Evolutionary conservation across 768 basidiomycete species (phyloP), one percentile per base, ranked within the genome.

Genomic region (Amanita molliuscula): DNA sequence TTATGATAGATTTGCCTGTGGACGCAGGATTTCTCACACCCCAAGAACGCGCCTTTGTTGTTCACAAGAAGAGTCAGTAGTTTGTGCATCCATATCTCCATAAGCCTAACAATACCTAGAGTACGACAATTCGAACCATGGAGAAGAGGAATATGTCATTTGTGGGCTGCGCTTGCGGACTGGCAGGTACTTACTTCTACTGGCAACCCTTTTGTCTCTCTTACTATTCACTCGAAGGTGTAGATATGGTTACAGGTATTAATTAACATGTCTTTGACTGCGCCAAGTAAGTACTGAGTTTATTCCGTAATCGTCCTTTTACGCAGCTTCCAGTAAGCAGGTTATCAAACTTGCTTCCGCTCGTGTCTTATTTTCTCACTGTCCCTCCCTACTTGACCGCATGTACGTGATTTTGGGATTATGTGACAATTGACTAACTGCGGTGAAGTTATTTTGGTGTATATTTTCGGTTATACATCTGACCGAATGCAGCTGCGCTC

Each of bases 331-430:
- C 35, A 84, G 82, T 83, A 3, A 83, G 79, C 56, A 83, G 82
- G 2, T 82, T 83, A 42, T 81, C 83, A 1, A 65, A 84, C 21
- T 86, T 86, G 69, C 64, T 84, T 26, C 82, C 82, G 78, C 84
- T 59, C 58, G 82, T 72, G 18, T 13, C 5, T 10, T 34, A 7
- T 29, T 13, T 31, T 25, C 70, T 87, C 35, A 82, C 82, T 1
- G 75, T 85, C 0, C 84, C 84, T 1, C 81, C 82, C 6, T 85
- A 84, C 56, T 61, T 81, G 18, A 63, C 76, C 40, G 81, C 79
- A 83, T 84, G 55, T 31, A 78, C 62, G 0, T 28, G 16, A 43
- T 28, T 35, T 16, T 42, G 13, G 28, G 16, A 33, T 2, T 9
- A 9, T n/a, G 25, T n/a, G 28, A 21, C 20, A 9, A 18, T 33